Conservation (phyloP, 345 rosid genomes). For the Acer campestre region DNA sequence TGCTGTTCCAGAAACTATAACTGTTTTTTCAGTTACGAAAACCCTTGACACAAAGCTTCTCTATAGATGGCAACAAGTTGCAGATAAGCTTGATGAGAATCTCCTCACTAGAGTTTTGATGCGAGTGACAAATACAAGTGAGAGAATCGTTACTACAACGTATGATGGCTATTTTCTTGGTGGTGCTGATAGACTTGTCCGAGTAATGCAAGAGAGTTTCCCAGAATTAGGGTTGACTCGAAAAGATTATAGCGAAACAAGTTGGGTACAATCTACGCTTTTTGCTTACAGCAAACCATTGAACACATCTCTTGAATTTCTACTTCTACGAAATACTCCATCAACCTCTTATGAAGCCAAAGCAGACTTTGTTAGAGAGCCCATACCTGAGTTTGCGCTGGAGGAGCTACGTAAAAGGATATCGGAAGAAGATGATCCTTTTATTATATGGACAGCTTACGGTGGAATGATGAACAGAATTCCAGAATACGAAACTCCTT, state of each 20-base stretch:
- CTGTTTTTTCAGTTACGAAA: background rate
- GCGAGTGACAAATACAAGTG: slow-evolving; percentile 18
- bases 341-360: slow-evolving; percentile 54
- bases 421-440: slow-evolving; percentile 47
- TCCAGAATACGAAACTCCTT: slow-evolving; percentile 46
- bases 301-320: slow-evolving; percentile 41
- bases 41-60: background rate
- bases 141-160: slow-evolving; percentile 33
- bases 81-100: slow-evolving; percentile 15
- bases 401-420: slow-evolving; percentile 52
- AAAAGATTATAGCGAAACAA: slow-evolving; percentile 54
- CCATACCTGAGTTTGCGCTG: slow-evolving; percentile 33
- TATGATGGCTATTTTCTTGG: slow-evolving; percentile 48
- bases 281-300: slow-evolving; percentile 50
- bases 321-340: slow-evolving; percentile 51
- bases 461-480: slow-evolving; percentile 73
- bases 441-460: slow-evolving; percentile 66
- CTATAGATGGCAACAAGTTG: slow-evolving; percentile 5
- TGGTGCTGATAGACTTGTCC: slow-evolving; percentile 27
- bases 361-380: slow-evolving; percentile 49
- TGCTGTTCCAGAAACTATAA: background rate
- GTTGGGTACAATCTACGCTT: slow-evolving; percentile 57
- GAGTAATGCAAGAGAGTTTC: slow-evolving; percentile 47
- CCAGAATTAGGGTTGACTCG: slow-evolving; percentile 57
- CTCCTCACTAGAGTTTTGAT: slow-evolving; percentile 23